Evolutionary conservation across 2,329 filamentous ascomycete species (phyloP), one percentile per base, ranked within the genome.

Genomic region (Pseudogymnoascus sp.): DNA sequence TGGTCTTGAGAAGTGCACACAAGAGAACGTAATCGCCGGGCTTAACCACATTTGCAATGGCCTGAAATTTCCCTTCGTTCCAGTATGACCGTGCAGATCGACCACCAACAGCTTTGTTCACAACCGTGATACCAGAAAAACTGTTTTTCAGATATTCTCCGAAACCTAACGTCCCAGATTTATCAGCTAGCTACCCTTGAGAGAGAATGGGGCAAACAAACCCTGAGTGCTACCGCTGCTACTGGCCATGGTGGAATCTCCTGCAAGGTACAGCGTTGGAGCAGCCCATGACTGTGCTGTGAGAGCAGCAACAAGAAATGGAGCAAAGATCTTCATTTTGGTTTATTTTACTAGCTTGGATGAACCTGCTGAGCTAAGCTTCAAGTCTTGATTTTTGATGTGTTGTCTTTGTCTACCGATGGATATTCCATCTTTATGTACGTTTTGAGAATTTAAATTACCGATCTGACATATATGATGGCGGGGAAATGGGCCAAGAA

Each of bases 81-180:
- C 80, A 85, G 72, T 79, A 89, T 19, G 82, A 86, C 52, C 85
- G 79, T 1, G 85, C 84, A 23, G 80, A 84, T 57, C 85, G 82
- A 18, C 86, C 86, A 7, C 77, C 84, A 15, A 86, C 79, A 30
- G 86, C 86, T 59, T 81, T 74, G 75, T 89, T 89, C 64, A 80
- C 75, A 5, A 87, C 79, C 0, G 74, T 71, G 26, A 76, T 68
- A 9, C 75, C 72, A 61, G 70, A 69, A 60, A 81, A 69, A 39
- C 76, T 81, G 67, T 81, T 77, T 52, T 76, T 73, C 12, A 88
- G 74, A 67, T 80, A 83, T 63, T 79, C 73, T 18, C 83, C 85
- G 83, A 85, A 88, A 41, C 85, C 85, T 78, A 76, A 66, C 2
- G 30, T 26, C 9, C 23, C 21, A 18, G 2, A 9, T 3, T 15